Evolutionary conservation across 1,284 basidiomycete genomes (phyloP).

Genomic region (Austropuccinia psidii): DNA sequence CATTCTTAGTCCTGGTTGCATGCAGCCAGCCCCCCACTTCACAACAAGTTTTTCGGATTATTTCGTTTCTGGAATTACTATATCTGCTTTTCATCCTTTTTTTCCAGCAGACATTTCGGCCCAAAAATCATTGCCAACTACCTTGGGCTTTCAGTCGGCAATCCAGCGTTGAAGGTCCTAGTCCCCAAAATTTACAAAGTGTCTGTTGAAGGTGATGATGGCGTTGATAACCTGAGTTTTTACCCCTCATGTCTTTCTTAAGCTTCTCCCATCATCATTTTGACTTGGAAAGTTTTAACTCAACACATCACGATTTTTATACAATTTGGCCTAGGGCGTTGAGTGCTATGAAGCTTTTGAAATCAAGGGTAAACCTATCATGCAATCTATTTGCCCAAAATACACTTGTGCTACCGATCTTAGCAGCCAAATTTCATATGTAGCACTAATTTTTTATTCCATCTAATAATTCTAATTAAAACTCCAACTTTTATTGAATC

Average conservation of each 20-base stretch:
- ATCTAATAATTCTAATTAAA: neutral
- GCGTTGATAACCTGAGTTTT: slow-evolving; percentile 67
- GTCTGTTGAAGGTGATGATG: slow-evolving; percentile 82
- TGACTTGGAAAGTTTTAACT: neutral
- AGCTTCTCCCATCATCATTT: neutral
- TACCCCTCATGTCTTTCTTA: neutral
- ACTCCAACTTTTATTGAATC: neutral
- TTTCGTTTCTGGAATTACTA: neutral
- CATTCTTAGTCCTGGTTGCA: neutral
- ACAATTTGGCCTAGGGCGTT: slow-evolving; percentile 52
- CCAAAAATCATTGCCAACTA: slow-evolving; percentile 70
- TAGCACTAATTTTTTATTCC: neutral
- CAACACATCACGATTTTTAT: neutral
- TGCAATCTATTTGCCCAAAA: slow-evolving; percentile 52
- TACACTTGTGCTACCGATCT: slow-evolving; percentile 74
- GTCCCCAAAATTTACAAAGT: slow-evolving; percentile 79
- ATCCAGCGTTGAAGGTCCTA: slow-evolving; percentile 62
- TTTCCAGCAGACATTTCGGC: slow-evolving; percentile 80
- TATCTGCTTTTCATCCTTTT: slow-evolving; percentile 19
- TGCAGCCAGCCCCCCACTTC: neutral
- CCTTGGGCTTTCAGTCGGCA: slow-evolving; percentile 54
- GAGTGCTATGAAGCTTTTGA: slow-evolving; percentile 55
- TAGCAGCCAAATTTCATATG: slow-evolving; percentile 63
- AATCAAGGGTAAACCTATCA: slow-evolving; percentile 47
- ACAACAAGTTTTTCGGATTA: neutral